Conservation (phyloP, 176 grass and related monocot genomes). For the Guadua angustifolia region DNA sequence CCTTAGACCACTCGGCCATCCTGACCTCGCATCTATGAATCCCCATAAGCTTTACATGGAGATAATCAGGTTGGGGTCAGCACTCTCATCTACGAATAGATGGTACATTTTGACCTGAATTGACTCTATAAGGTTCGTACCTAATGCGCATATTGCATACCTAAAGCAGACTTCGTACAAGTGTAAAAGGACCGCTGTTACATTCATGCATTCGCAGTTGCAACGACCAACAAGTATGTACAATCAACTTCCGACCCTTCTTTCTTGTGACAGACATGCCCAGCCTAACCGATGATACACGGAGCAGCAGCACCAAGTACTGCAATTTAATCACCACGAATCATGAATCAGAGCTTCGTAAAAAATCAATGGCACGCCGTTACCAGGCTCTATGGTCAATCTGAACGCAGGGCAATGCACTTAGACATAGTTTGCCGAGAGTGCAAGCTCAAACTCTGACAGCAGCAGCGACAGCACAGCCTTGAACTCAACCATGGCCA, state of each 20-base stretch:
- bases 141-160: too few relatives aligned
- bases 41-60: too few relatives aligned
- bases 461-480: constrained; percentile 37
- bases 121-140: too few relatives aligned
- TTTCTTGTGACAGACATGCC: neutral
- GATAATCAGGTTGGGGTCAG: too few relatives aligned
- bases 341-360: neutral
- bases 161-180: neutral
- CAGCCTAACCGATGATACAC: neutral
- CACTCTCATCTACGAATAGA: too few relatives aligned
- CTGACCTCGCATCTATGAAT: constrained; percentile 50
- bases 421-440: constrained; percentile 14
- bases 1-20: constrained; percentile 99
- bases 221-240: neutral
- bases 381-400: constrained; percentile 58
- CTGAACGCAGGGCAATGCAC: constrained; percentile 58
- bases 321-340: too few relatives aligned
- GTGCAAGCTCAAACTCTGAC: too few relatives aligned
- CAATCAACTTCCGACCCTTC: neutral
- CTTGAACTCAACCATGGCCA: constrained; percentile 54
- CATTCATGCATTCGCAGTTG: too few relatives aligned
- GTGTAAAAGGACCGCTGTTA: neutral
- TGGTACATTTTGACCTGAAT: too few relatives aligned
- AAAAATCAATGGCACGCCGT: constrained; percentile 58
- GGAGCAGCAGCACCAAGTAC: neutral